Conservation (phyloP, 2,329 filamentous ascomycete species). For the Claviceps sp. region DNA sequence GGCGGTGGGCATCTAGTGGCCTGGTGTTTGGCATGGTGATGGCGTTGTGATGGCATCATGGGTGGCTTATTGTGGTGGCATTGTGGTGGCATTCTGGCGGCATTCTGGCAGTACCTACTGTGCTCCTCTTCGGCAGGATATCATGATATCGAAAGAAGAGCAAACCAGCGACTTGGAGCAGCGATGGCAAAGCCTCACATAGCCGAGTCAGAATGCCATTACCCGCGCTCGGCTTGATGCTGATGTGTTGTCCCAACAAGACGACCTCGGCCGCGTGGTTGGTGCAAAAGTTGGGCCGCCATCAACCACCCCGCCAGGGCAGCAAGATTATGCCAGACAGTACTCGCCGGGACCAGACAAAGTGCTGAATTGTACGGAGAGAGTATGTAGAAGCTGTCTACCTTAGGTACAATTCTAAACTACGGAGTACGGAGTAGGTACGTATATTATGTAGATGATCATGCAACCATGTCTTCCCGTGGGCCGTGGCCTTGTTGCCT, state of each 20-base stretch:
- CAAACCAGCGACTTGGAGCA: not conserved
- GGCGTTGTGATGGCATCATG: not conserved
- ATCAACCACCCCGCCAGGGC: not conserved
- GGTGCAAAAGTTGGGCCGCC: not conserved
- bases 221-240: not conserved
- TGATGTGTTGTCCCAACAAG: not conserved
- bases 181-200: not conserved
- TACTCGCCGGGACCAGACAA: not conserved
- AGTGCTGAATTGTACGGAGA: too few species aligned
- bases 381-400: too few species aligned
- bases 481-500: too few species aligned
- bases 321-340: too few species aligned
- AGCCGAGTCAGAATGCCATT: too few species aligned
- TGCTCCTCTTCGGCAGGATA: not conserved
- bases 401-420: too few species aligned
- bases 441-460: too few species aligned
- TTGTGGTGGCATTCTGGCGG: not conserved
- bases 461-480: not conserved
- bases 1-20: too few species aligned
- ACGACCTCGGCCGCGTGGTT: too few species aligned
- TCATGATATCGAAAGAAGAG: not conserved
- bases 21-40: not conserved
- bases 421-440: not conserved
- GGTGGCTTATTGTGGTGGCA: not conserved
- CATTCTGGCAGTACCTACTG: not conserved